A percentile compares a stretch with the other conserved stretches of the same genome.
phyloP scores from a whole-genome alignment of 2,329 filamentous ascomycete species.

The Thelonectria discophora region DNA sequence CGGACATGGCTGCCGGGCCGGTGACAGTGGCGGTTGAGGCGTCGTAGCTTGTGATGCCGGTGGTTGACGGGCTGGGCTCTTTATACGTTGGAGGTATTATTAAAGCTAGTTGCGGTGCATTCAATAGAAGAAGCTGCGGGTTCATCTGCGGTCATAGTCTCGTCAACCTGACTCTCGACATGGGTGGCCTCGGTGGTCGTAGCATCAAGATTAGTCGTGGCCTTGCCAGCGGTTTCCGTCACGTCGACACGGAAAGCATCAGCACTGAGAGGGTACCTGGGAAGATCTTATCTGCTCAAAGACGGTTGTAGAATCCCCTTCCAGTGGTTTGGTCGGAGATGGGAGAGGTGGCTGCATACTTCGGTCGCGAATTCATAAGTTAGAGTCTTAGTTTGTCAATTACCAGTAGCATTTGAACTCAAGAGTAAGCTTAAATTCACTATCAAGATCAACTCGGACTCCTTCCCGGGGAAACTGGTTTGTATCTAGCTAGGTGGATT shows the following conservation, averaged over 20 bases:
- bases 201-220: background rate
- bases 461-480: no score
- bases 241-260: no score
- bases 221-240: background rate
- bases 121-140: background rate
- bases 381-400: background rate
- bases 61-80: background rate
- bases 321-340: background rate
- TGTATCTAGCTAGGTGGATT: no score
- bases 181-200: background rate
- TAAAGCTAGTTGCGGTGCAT: background rate
- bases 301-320: background rate
- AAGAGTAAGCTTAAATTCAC: no score
- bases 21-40: conserved; percentile 8
- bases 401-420: background rate
- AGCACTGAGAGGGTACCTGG: no score
- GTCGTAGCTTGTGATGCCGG: conserved; percentile 8
- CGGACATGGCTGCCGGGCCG: conserved; percentile 6
- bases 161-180: no score
- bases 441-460: no score
- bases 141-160: no score
- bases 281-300: no score
- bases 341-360: background rate
- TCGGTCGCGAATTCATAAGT: background rate
- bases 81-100: background rate